These are phyloP conservation scores for Diaporthe citrichinensis DNA, from an alignment of 2,329 filamentous ascomycete genomes.

Conservation along the genomic window DNA sequence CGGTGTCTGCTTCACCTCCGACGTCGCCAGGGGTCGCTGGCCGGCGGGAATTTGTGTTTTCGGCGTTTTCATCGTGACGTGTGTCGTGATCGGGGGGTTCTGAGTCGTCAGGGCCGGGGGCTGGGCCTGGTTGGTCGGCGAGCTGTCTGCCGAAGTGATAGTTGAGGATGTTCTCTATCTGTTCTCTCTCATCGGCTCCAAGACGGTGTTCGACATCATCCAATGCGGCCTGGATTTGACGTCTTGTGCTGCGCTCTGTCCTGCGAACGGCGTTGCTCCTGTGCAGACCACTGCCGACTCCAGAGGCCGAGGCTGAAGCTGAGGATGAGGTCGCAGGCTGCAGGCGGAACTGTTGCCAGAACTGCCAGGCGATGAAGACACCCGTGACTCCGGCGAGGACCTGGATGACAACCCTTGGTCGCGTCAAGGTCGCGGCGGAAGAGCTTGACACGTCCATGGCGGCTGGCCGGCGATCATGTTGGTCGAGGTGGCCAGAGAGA, in stretches of 20 bases:
- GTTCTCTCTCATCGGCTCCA: constrained; percentile 38
- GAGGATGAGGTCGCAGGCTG: constrained; percentile 45
- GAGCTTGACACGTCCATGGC: constrained; percentile 47
- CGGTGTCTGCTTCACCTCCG: constrained; percentile 47
- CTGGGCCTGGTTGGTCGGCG: constrained; percentile 40
- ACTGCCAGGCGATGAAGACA: constrained; percentile 70
- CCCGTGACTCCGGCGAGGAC: constrained; percentile 69
- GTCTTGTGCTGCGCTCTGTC: constrained; percentile 39
- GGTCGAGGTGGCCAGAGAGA: constrained; percentile 27
- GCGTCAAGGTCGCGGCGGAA: constrained; percentile 68
- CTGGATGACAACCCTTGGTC: constrained; percentile 69
- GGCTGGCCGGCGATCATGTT: constrained; percentile 38
- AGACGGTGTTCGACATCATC: constrained; percentile 43
- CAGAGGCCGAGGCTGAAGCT: constrained; percentile 44
- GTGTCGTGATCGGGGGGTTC: constrained; percentile 56
- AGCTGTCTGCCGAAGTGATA: constrained; percentile 32
- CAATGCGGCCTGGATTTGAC: constrained; percentile 51
- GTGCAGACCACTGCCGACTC: constrained; percentile 61
- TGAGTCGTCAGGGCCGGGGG: constrained; percentile 55
- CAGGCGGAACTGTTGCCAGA: constrained; percentile 60
- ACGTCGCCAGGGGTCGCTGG: constrained; percentile 55
- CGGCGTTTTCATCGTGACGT: constrained; percentile 59
- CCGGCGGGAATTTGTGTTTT: constrained; percentile 42
- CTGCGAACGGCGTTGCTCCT: constrained; percentile 76
- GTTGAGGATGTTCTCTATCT: constrained; percentile 37